These are phyloP conservation scores for Talaromyces atroroseus DNA, from an alignment of 2,329 filamentous ascomycete species.

Conservation along the genomic window DNA sequence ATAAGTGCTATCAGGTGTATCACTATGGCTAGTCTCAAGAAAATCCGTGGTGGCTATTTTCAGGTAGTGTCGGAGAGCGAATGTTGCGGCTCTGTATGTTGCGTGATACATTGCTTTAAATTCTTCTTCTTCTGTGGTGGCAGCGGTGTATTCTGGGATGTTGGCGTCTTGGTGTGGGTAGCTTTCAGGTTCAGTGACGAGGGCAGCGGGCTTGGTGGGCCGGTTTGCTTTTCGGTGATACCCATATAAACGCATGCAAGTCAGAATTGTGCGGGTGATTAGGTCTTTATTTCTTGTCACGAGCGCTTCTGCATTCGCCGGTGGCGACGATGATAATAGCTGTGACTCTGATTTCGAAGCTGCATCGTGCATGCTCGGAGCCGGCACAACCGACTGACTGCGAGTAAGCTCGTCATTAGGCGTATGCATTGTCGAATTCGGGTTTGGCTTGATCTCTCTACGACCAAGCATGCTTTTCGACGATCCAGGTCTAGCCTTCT, in stretches of 20 bases:
- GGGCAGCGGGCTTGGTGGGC: constrained; percentile 18
- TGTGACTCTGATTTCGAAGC: constrained; percentile 11
- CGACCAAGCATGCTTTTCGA: constrained; percentile 16
- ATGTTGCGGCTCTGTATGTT: constrained; percentile 39
- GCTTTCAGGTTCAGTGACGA: constrained; percentile 6
- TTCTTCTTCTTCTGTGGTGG: constrained; percentile 27
- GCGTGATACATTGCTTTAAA: constrained; percentile 42
- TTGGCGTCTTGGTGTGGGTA: neutral
- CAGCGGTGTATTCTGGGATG: neutral
- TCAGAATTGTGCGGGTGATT: constrained; percentile 39
- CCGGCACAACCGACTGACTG: constrained; percentile 7
- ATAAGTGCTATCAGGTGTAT: neutral
- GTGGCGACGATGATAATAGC: constrained; percentile 8
- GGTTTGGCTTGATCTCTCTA: neutral
- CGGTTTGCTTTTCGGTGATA: constrained; percentile 31
- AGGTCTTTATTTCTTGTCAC: constrained; percentile 36
- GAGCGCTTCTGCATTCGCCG: constrained; percentile 25
- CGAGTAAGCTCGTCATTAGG: constrained; percentile 18
- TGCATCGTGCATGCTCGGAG: neutral
- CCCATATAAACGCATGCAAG: constrained; percentile 40
- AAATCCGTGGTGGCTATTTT: constrained; percentile 18
- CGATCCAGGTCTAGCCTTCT: constrained; percentile 20
- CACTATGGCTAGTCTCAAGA: neutral
- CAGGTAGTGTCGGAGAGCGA: constrained; percentile 38
- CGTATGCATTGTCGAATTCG: neutral